These are phyloP conservation scores for Xanthoconium separans DNA, from an alignment of 1,284 basidiomycete species.

Conservation along the genomic window DNA sequence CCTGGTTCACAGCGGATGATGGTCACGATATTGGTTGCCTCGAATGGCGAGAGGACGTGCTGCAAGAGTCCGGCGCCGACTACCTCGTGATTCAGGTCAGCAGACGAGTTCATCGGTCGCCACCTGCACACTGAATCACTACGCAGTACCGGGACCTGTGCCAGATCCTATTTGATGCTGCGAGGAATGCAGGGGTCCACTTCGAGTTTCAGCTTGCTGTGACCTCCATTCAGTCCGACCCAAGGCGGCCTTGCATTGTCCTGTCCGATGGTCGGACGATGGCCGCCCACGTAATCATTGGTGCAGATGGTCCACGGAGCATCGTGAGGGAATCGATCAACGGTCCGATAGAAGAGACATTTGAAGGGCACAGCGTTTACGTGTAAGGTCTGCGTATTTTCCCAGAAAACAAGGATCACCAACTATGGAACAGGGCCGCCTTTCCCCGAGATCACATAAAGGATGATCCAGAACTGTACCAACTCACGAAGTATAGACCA, in stretches of 20 bases:
- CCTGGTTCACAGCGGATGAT: slow-evolving; percentile 38
- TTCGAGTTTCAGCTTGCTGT: slow-evolving; percentile 42
- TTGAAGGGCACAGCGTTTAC: slow-evolving; percentile 32
- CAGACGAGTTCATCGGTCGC: not conserved
- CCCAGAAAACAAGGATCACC: not conserved
- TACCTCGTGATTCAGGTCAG: slow-evolving; percentile 50
- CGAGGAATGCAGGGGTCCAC: slow-evolving; percentile 39
- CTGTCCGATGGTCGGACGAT: slow-evolving; percentile 38
- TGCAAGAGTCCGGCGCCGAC: slow-evolving; percentile 53
- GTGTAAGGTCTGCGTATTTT: slow-evolving; percentile 19
- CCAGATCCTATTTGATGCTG: slow-evolving; percentile 42
- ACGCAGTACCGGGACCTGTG: slow-evolving; percentile 47
- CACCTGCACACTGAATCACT: slow-evolving; percentile 7
- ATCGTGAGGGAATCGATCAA: slow-evolving; percentile 26
- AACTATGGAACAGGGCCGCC: slow-evolving; percentile 32
- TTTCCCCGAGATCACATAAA: slow-evolving; percentile 39
- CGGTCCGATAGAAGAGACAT: slow-evolving; percentile 19
- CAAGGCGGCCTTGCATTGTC: slow-evolving; percentile 24
- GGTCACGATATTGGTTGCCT: slow-evolving; percentile 46
- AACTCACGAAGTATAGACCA: slow-evolving; percentile 26
- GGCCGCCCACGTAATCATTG: slow-evolving; percentile 40
- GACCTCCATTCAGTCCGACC: slow-evolving; percentile 30
- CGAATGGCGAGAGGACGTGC: slow-evolving; percentile 52
- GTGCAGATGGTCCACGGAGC: slow-evolving; percentile 41
- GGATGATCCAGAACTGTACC: slow-evolving; percentile 38